Base-by-base conservation (phyloP, 768 basidiomycete species). In the Lentinula sp. region DNA sequence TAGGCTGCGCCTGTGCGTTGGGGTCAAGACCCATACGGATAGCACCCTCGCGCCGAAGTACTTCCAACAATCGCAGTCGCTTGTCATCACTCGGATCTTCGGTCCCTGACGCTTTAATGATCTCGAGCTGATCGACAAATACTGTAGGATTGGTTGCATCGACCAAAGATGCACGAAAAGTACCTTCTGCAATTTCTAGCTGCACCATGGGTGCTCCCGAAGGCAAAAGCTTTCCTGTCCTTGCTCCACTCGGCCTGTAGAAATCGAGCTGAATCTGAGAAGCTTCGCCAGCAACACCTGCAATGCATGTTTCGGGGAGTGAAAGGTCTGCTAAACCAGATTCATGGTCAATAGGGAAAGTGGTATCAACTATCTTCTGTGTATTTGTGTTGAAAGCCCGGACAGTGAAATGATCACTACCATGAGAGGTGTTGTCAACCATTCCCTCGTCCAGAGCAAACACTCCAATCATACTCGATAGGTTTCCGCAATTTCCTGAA, bases 131-230 rank as follows among this genome's bases (percentile, higher is more conserved):
- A 37, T 71, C 59, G 64, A 89, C 76, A 71, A 91, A 85, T 15
- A 91, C 81, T 5, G 84, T 86, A 0, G 89, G 89, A 68, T 91
- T 90, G 15, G 89, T 86, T 1, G 88, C 88, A 66, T 91, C 89
- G 11, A 91, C 79, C 8, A 86, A 76, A 10, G 87, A 87, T 1
- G 75, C 78, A 32, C 68, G 54, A 23, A 58, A 59, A n/a, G 43
- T 46, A 16, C 67, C 62, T 31, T 59, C 13, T 8, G 64, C 55
- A n/a, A 81, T 65, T 34, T 73, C 62, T 42, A 89, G 68, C 3
- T 59, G 54, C 64, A 88, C 83, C 5, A 73, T 63, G 0, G 85
- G 71, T 13, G 75, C 75, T 28, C 81, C 82, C 0, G 86, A 81
- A 1, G 89, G 89, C 21, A 91, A 77, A 6, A 91, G 78, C 64